These are phyloP conservation scores for Cryptococcus neoformans DNA, from an alignment of 1,284 basidiomycete species.

Conservation along the genomic window DNA sequence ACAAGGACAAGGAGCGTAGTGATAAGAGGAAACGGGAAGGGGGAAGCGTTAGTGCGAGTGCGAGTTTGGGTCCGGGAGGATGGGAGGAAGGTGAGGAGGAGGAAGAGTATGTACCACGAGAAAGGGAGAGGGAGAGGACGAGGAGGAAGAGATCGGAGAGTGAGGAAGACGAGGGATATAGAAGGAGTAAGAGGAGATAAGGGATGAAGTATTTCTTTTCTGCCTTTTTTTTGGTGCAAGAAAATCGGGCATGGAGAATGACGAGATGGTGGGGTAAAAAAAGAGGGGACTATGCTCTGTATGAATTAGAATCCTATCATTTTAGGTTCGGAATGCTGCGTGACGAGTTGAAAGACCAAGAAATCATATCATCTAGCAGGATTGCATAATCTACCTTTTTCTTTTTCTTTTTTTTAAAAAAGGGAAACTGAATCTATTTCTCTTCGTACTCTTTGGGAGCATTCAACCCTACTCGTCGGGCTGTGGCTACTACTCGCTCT, in stretches of 20 bases:
- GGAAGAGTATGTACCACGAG: not conserved
- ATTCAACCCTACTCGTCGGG: slow-evolving; percentile 73
- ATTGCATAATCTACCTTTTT: too few species aligned
- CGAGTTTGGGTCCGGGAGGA: not conserved
- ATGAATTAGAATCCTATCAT: too few species aligned
- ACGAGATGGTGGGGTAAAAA: slow-evolving; percentile 3
- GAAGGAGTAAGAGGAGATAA: slow-evolving; percentile 12
- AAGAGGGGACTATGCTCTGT: not conserved
- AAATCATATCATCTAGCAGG: too few species aligned
- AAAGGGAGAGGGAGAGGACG: not conserved
- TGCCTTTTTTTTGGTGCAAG: not conserved
- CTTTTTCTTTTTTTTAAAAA: too few species aligned
- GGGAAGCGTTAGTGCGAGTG: slow-evolving; percentile 4
- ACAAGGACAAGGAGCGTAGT: slow-evolving; percentile 14
- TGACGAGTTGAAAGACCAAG: too few species aligned
- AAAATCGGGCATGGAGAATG: not conserved
- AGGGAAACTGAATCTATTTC: too few species aligned
- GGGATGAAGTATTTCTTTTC: not conserved
- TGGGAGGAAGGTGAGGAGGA: not conserved
- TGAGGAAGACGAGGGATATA: slow-evolving; percentile 5
- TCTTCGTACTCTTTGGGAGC: slow-evolving; percentile 22
- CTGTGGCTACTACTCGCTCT: slow-evolving; percentile 77
- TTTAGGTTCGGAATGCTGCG: too few species aligned
- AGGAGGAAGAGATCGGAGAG: slow-evolving; percentile 1
- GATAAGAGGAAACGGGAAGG: slow-evolving; percentile 27